Evolutionary conservation across 2,329 filamentous ascomycete species (phyloP), one percentile per base, ranked within the genome.

Genomic region (Myriosclerotinia curreyana): DNA sequence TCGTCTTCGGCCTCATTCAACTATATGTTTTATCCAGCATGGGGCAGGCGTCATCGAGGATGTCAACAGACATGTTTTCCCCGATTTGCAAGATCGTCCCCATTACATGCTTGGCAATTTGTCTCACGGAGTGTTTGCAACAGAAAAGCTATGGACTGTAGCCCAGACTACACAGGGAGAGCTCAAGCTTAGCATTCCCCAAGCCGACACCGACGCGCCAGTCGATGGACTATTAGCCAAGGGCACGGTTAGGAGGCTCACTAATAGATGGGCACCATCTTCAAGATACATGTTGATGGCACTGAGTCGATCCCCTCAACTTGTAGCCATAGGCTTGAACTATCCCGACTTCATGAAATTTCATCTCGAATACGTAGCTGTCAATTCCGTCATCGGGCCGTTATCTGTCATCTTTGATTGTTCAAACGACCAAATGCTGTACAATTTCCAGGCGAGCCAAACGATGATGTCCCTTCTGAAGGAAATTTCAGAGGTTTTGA

Each of bases 11-110:
- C 79, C 82, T 3, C 78, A 85, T 36, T 91, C 89, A 1, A 90
- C 91, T 0, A 82, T 96, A 9, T 86, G 90, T 65, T 83, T 96
- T 63, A 75, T 96, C 64, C 89, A 92, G 64, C 90, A 94, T 67
- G 92, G 93, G 0, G 84, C 98, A 76, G 94, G 95, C 0, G 79
- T 92, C 1, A 80, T 92, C n/a, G 92, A 98, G 56, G 83, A 87
- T 56, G 81, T 97, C 49, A 92, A 91, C 70, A 76, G 82, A 42
- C 76, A 82, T 14, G 75, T 96, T 36, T 97, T 96, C 69, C 82
- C 84, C 0, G 83, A 93, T 66, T 80, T 83, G 0, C 74, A 77
- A 0, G 79, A 78, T 0, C 83, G 90, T 34, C 95, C 95, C 2
- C 85, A 84, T 63, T 96, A 96, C 70, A 81, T 97, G 65, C 74